Percentiles rank a stretch among this genome's conserved stretches.
Evolutionary conservation across 2,329 filamentous ascomycete species (phyloP).

Genomic region (Pseudopyricularia cyperi): DNA sequence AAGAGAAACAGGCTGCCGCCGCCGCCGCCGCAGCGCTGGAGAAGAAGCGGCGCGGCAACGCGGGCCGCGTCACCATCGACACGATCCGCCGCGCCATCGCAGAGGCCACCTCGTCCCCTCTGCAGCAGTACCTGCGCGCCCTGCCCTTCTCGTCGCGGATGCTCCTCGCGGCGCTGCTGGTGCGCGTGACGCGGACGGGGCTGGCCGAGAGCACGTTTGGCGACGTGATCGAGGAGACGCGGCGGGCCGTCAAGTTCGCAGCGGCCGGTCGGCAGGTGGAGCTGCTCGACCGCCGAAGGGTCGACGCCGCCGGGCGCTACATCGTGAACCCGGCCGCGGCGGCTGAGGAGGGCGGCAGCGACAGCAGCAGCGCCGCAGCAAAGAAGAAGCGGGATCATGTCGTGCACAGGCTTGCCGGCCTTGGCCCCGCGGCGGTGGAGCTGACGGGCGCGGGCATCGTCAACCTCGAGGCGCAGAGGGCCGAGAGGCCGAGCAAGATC

Average conservation of each 20-base stretch:
- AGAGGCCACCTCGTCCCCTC: conserved; percentile 83
- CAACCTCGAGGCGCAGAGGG: conserved; percentile 65
- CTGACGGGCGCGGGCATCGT: conserved; percentile 80
- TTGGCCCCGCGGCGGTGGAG: conserved; percentile 57
- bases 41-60: conserved; percentile 23
- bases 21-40: conserved; percentile 17
- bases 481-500: conserved; percentile 79
- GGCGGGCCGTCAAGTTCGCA: conserved; percentile 50
- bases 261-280: conserved; percentile 43
- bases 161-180: conserved; percentile 69
- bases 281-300: conserved; percentile 29
- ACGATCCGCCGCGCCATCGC: conserved; percentile 91
- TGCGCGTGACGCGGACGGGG: conserved; percentile 69
- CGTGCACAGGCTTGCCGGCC: conserved; percentile 15
- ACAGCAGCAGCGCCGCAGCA: conserved; percentile 8
- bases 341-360: not conserved
- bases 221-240: conserved; percentile 79
- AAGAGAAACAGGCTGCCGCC: conserved; percentile 12
- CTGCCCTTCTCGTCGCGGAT: conserved; percentile 75
- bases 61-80: conserved; percentile 68
- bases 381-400: not conserved
- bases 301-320: conserved; percentile 2
- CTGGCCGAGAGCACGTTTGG: conserved; percentile 78
- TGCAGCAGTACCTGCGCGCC: conserved; percentile 77
- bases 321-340: conserved; percentile 1